Base-by-base conservation (phyloP, 352 stramenopile genomes). In the Globisporangium canariense region DNA sequence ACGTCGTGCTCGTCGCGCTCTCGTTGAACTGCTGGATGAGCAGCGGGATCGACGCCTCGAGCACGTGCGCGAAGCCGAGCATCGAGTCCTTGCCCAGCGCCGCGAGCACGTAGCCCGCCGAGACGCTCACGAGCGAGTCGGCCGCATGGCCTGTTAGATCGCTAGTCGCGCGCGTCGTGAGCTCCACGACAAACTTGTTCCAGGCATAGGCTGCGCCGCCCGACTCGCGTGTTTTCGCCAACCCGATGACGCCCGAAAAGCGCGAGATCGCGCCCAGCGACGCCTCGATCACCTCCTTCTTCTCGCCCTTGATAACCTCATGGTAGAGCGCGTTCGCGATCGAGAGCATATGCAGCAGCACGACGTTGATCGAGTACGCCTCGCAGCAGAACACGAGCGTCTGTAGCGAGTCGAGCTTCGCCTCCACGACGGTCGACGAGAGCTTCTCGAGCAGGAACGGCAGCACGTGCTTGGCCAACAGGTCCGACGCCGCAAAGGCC, bases 401-500 rank as follows among this genome's bases (percentile, higher is more conserved):
- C 63, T 94, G 71, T 45, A 95, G 74, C 58, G 86, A 79, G 67
- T 95, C 87, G 30, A 93, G 52, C 67, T 92, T 94, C 14, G 86
- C 86, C 62, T 93, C 87, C 25, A 86, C 73, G 52, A 91, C 83
- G 3, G 76, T 93, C 51, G 83, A 84, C 34, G 74, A 65, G 6
- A 97, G 75, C 54, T 97, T 97, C 58, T 97, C 91, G 8, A 97
- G 75, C 51, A 97, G 71, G 51, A 97, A 94, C 20, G 90, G 90
- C 41, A 97, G 59, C 47, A 93, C 79, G 47, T 94, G 82, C 36
- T 83, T 79, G 2, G 88, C 86, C 28, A 97, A 67, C 53, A 93
- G 62, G 46, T 94, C 81, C 4, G 81, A 92, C 3, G 86, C 83
- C 1, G 85, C 83, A 40, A 97, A 93, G 5, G 86, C 89, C 10